Conservation (phyloP, 2,329 filamentous ascomycete species). For the Beauveria caledonica region DNA sequence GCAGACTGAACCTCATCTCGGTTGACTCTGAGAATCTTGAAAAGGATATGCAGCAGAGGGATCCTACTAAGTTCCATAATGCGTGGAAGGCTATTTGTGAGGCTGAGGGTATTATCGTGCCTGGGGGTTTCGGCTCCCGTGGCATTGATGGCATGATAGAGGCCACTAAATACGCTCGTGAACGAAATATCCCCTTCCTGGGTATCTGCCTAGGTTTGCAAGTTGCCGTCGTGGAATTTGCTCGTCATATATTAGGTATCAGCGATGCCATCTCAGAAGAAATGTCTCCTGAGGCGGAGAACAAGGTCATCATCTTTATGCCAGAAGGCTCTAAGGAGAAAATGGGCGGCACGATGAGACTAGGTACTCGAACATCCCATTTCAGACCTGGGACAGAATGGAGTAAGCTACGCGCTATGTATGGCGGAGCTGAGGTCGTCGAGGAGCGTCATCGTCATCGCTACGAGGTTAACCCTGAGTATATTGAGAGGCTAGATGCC, state of each 20-base stretch:
- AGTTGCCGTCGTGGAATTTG: constrained; percentile 82
- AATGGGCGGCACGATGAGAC: constrained; percentile 79
- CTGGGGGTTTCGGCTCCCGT: constrained; percentile 71
- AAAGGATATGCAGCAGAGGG: constrained; percentile 46
- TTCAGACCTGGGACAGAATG: constrained; percentile 73
- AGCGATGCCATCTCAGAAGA: constrained; percentile 48
- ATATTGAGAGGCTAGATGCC: constrained; percentile 58
- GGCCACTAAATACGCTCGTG: constrained; percentile 78
- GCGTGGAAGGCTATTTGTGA: constrained; percentile 76
- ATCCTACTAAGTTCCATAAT: constrained; percentile 70
- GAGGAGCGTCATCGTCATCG: constrained; percentile 78
- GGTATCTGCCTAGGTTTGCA: constrained; percentile 93
- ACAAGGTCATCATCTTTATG: constrained; percentile 83
- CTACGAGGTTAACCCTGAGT: constrained; percentile 82
- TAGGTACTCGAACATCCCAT: constrained; percentile 64
- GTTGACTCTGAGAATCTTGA: constrained; percentile 84
- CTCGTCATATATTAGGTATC: constrained; percentile 65
- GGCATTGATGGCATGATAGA: constrained; percentile 87
- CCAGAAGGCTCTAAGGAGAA: constrained; percentile 55
- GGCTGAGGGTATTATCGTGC: constrained; percentile 51
- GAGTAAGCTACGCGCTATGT: constrained; percentile 69
- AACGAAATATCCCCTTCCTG: constrained; percentile 71
- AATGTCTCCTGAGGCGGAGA: constrained; percentile 45
- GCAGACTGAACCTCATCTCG: constrained; percentile 73
- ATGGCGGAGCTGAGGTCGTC: constrained; percentile 49